phyloP scores from a whole-genome alignment of 1,139 yeast genomes.

The Nakaseomyces glabratus region DNA sequence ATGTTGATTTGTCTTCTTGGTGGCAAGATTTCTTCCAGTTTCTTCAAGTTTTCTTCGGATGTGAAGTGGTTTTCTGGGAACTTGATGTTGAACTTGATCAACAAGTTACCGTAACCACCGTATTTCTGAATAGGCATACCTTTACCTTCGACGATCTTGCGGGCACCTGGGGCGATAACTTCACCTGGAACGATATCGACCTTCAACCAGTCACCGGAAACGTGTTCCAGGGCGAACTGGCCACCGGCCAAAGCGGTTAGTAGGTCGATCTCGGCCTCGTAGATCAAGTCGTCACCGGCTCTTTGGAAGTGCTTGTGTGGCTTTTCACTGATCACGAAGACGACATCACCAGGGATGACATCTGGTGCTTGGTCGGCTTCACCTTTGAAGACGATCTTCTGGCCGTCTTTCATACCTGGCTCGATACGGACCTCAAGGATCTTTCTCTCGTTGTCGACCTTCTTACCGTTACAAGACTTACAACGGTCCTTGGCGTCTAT shows the following conservation, averaged over 20 bases:
- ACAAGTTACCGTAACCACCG: constrained; percentile 68
- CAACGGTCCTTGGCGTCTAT: constrained; percentile 86
- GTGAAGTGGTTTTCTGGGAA: constrained; percentile 64
- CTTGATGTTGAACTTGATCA: constrained; percentile 59
- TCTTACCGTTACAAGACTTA: constrained; percentile 80
- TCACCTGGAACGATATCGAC: constrained; percentile 83
- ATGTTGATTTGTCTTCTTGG: constrained; percentile 46
- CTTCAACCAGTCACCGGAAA: constrained; percentile 82
- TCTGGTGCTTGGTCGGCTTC: constrained; percentile 98
- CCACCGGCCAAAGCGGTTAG: constrained; percentile 97
- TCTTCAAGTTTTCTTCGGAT: constrained; percentile 54
- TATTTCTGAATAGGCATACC: constrained; percentile 90
- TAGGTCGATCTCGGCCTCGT: constrained; percentile 81
- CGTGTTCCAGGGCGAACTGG: constrained; percentile 73
- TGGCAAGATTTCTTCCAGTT: constrained; percentile 59
- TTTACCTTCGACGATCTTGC: constrained; percentile 79
- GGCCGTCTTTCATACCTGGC: constrained; percentile 97
- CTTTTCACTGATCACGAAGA: constrained; percentile 81
- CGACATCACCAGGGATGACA: constrained; percentile 91
- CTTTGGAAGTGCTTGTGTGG: constrained; percentile 41
- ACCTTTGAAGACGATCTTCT: constrained; percentile 81
- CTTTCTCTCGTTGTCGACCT: constrained; percentile 80
- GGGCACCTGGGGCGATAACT: constrained; percentile 74
- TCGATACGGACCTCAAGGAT: constrained; percentile 89
- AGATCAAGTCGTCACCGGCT: constrained; percentile 63